These are phyloP conservation scores for Lachnellula occidentalis DNA, from an alignment of 2,329 filamentous ascomycete species.

Conservation along the genomic window DNA sequence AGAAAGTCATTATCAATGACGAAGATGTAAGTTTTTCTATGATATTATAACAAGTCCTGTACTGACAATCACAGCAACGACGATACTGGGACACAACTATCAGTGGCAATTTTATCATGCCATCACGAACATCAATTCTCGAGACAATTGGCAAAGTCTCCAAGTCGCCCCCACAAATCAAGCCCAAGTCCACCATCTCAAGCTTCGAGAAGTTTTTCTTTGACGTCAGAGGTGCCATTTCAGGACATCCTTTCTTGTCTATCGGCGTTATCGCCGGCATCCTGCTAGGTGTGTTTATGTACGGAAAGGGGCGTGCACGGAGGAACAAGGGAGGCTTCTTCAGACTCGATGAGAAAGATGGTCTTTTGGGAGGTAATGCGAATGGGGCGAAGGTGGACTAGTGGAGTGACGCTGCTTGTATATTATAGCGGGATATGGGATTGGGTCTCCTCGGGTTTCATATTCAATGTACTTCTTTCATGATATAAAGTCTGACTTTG, in stretches of 20 bases:
- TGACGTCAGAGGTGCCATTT: slow-evolving; percentile 53
- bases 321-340: slow-evolving; percentile 53
- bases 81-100: slow-evolving; percentile 92
- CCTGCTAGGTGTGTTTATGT: slow-evolving; percentile 46
- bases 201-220: slow-evolving; percentile 67
- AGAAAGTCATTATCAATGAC: slow-evolving; percentile 93
- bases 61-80: slow-evolving; percentile 61
- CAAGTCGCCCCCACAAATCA: slow-evolving; percentile 54
- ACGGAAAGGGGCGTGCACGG: slow-evolving; percentile 50
- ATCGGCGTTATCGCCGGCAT: slow-evolving; percentile 53
- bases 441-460: slow-evolving; percentile 10
- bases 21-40: slow-evolving; percentile 68
- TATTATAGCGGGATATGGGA: slow-evolving; percentile 13
- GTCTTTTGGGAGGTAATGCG: slow-evolving; percentile 50
- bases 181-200: slow-evolving; percentile 71
- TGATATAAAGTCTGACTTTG: neutral
- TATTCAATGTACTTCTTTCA: slow-evolving; percentile 7
- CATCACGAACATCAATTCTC: slow-evolving; percentile 54
- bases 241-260: slow-evolving; percentile 54
- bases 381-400: slow-evolving; percentile 47
- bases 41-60: neutral
- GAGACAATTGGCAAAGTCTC: slow-evolving; percentile 44
- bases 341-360: slow-evolving; percentile 61
- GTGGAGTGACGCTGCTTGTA: slow-evolving; percentile 6
- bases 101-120: slow-evolving; percentile 83